Base-by-base conservation (phyloP, 495 filamentous ascomycete genomes). In the Polyplosphaeria fusca region DNA sequence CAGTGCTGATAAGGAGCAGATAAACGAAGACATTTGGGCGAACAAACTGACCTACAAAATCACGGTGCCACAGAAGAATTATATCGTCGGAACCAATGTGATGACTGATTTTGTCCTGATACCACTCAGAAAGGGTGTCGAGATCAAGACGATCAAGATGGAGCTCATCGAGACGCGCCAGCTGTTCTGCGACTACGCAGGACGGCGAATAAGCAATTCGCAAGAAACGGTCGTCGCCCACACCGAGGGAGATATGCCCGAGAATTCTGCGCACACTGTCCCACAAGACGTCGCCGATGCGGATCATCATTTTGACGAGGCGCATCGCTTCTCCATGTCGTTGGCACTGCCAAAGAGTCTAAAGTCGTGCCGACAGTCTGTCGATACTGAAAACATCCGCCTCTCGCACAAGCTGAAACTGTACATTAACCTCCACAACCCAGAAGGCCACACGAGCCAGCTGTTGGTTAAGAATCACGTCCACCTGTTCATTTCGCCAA, bases 31-130 rank as follows among this genome's bases (percentile, higher is more conserved):
- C 65, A 81, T 93, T 51, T 98, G 93, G 93, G 82, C 87, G 11
- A 88, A 91, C 71, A 98, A 98, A 75, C 81, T 96, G 64, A 84
- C 93, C 66, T 97, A 97, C 69, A 87, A 86, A 5, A 86, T 98
- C 53, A 83, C 85, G 55, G 85, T 91, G 5, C 91, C 93, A 2
- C 88, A 86, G 49, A 95, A 94, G 66, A 92, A 91, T 0, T 85
- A 93, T 52, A 85, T 95, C 7, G 96, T 95, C 61, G 93, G 93
- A 32, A 94, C 88, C 14, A 77, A 77, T 16, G 82, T 96, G 39
- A 82, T 83, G 12, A 74, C 95, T 24, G 83, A 92, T 52, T 89
- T 96, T 70, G 78, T 82, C 39, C 81, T 97, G 47, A 82, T 87
- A 5, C 89, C 92, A 1, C 73, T 96, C 3, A 74, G 95, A 25